These are phyloP conservation scores for Vigna reflexopilosa DNA, from an alignment of 306 rosid genomes.

Conservation along the genomic window DNA sequence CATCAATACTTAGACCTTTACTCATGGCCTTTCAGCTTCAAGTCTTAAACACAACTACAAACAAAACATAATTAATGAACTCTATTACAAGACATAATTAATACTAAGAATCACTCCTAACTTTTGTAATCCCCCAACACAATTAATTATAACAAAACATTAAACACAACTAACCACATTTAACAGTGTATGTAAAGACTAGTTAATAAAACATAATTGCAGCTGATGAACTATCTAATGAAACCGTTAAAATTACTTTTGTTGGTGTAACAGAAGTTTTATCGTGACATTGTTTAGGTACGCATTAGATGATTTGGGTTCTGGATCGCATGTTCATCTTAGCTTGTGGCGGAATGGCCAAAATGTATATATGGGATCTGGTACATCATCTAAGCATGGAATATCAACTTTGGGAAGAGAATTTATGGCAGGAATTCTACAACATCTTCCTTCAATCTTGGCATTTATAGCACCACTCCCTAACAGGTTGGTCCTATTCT, in stretches of 20 bases:
- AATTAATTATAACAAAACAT: no score
- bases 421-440: constrained; percentile 93
- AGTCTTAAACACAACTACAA: no score
- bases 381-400: constrained; percentile 68
- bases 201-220: background rate
- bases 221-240: constrained; percentile 6
- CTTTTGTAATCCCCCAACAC: no score
- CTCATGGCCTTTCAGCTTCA: no score
- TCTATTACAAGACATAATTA: no score
- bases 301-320: constrained; percentile 78
- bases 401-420: constrained; percentile 76
- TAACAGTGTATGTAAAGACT: background rate
- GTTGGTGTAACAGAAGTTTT: constrained; percentile 24
- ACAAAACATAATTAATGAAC: no score
- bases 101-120: no score
- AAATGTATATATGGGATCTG: constrained; percentile 81
- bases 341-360: constrained; percentile 80
- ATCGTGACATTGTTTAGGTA: constrained; percentile 57
- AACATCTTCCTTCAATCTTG: constrained; percentile 77
- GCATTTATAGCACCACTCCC: constrained; percentile 88
- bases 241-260: background rate
- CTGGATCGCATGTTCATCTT: constrained; percentile 91
- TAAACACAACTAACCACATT: no score
- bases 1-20: no score
- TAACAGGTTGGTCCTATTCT: constrained; percentile 62